Evolutionary conservation across 306 rosid species (phyloP).

Genomic region (Cicer arietinum): DNA sequence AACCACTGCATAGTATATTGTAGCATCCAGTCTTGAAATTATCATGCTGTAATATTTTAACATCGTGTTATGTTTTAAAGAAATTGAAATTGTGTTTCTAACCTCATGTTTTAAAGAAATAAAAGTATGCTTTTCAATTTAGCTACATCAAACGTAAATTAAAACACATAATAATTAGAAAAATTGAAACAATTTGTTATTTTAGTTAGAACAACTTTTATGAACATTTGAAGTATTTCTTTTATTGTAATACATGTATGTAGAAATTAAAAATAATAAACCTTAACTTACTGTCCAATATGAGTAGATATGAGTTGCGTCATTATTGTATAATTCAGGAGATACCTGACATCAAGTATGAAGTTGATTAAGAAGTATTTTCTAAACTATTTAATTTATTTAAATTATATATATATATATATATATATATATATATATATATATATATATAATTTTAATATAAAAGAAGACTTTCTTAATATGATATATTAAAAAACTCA

Average conservation of each 20-base stretch:
- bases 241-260: not conserved
- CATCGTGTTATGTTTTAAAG: not conserved
- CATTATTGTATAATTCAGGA: not conserved
- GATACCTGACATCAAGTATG: not conserved
- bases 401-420: not conserved
- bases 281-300: not conserved
- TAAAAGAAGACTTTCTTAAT: not conserved
- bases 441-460: not conserved
- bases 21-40: constrained; percentile 28
- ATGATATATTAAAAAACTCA: not conserved
- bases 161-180: no score
- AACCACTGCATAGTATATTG: not conserved
- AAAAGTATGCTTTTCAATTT: not conserved
- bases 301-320: not conserved
- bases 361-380: not conserved
- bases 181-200: not conserved
- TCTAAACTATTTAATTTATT: not conserved
- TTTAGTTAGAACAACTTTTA: not conserved
- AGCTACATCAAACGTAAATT: no score
- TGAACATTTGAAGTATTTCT: not conserved
- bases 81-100: not conserved
- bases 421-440: no score
- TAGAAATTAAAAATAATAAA: not conserved
- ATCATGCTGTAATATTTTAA: not conserved
- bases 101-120: not conserved